These are phyloP conservation scores for Vigna unguiculata DNA, from an alignment of 306 rosid species.

Conservation along the genomic window DNA sequence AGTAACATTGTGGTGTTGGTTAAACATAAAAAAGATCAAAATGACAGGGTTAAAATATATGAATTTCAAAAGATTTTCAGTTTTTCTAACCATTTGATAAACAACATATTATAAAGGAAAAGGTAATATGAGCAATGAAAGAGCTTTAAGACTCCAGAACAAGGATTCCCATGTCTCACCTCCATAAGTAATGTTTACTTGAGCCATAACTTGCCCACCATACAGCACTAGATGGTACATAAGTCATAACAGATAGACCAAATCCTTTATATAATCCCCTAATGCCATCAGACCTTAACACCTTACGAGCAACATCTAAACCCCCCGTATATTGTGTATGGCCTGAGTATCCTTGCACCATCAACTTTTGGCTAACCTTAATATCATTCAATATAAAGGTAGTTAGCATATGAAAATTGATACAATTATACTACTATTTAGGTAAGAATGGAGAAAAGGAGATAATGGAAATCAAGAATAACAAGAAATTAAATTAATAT, in stretches of 20 bases:
- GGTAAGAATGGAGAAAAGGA: neutral
- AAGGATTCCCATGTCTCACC: slow-evolving; percentile 72
- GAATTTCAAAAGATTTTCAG: slow-evolving; percentile 5
- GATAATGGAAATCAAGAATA: neutral
- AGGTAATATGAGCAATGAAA: slow-evolving; percentile 27
- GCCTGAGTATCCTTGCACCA: slow-evolving; percentile 97
- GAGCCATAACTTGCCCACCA: slow-evolving; percentile 99
- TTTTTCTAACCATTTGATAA: slow-evolving; percentile 33
- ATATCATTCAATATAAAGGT: slow-evolving; percentile 25
- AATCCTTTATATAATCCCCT: slow-evolving; percentile 89
- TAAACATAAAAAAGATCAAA: slow-evolving; percentile 25
- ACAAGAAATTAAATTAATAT: slow-evolving; percentile 10
- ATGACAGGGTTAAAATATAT: slow-evolving; percentile 15
- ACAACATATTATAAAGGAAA: slow-evolving; percentile 18
- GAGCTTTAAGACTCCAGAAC: slow-evolving; percentile 25
- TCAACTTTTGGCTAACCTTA: slow-evolving; percentile 90
- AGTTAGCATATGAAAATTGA: slow-evolving; percentile 24
- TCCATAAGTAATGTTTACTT: slow-evolving; percentile 89
- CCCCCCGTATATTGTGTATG: slow-evolving; percentile 82
- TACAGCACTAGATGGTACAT: slow-evolving; percentile 91
- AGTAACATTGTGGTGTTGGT: neutral
- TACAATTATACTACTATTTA: neutral
- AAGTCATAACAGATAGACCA: slow-evolving; percentile 90
- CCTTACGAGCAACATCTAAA: slow-evolving; percentile 80
- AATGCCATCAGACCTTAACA: slow-evolving; percentile 72